These are phyloP conservation scores for Ilex aquifolium DNA, from an alignment of 257 asterid species.

Conservation along the genomic window DNA sequence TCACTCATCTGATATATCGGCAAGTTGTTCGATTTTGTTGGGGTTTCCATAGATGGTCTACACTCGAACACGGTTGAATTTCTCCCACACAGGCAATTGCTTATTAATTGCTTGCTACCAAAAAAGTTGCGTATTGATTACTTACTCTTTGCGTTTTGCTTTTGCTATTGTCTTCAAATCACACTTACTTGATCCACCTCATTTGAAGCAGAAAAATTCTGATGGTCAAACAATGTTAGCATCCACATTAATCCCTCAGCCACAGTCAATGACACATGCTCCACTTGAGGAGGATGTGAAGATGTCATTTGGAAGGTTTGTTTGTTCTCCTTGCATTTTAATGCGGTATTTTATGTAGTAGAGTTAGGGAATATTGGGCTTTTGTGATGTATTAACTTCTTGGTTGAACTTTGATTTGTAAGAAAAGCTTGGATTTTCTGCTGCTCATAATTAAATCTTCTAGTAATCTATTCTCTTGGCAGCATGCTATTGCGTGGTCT, in stretches of 20 bases:
- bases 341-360: too few species aligned
- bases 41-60: too few species aligned
- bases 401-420: too few species aligned
- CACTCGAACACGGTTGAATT: not conserved
- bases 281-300: conserved; percentile 79
- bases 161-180: not conserved
- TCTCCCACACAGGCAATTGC: not conserved
- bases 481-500: conserved; percentile 96
- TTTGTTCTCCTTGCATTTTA: too few species aligned
- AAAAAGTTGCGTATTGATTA: too few species aligned
- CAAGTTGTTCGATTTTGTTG: conserved; percentile 2
- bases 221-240: conserved; percentile 91
- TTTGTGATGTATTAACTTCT: too few species aligned
- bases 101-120: not conserved
- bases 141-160: not conserved
- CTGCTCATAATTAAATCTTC: conserved; percentile 13
- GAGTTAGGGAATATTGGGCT: too few species aligned
- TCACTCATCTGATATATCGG: conserved; percentile 8
- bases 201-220: conserved; percentile 57
- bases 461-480: conserved; percentile 28
- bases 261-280: conserved; percentile 54
- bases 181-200: conserved; percentile 8
- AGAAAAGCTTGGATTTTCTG: not conserved
- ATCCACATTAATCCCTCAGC: conserved; percentile 82
- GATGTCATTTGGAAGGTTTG: conserved; percentile 94